Percentiles rank a stretch among this genome's conserved stretches.
phyloP scores from a whole-genome alignment of 192 early-diverging fungal species.

The Pecoramyces ruminantium region DNA sequence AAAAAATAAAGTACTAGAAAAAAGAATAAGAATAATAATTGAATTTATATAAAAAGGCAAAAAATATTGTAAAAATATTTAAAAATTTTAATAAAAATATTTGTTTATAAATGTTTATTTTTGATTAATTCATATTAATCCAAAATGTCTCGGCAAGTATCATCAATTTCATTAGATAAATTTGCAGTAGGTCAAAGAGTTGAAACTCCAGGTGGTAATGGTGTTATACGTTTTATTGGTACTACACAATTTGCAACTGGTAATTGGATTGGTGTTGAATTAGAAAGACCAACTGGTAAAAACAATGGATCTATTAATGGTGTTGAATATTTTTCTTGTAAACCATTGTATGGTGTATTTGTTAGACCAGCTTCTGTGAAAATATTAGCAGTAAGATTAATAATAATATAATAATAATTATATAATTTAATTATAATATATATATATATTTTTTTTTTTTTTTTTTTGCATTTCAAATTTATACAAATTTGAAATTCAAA shows the following conservation, averaged over 20 bases:
- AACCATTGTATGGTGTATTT: constrained; percentile 55
- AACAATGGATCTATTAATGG: constrained; percentile 64
- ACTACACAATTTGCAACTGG: constrained; percentile 67
- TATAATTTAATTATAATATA: no score
- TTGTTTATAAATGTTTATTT: background rate
- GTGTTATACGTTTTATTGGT: constrained; percentile 67
- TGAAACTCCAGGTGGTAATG: constrained; percentile 30
- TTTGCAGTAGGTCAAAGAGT: constrained; percentile 10
- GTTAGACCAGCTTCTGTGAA: constrained; percentile 46
- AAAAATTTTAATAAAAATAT: background rate
- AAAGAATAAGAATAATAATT: no score
- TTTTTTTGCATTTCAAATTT: no score
- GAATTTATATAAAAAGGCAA: no score
- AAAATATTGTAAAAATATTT: no score
- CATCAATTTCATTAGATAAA: background rate
- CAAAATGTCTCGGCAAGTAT: background rate
- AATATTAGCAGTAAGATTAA: background rate
- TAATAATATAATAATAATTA: background rate
- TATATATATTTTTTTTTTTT: no score
- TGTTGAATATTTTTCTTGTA: constrained; percentile 63
- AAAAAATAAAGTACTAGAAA: no score
- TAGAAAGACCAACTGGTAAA: constrained; percentile 55
- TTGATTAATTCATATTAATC: background rate
- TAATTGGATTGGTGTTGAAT: constrained; percentile 79
- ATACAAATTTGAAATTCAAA: no score